phyloP scores from a whole-genome alignment of 1,139 yeast genomes.

The Petasospora fabianii region DNA sequence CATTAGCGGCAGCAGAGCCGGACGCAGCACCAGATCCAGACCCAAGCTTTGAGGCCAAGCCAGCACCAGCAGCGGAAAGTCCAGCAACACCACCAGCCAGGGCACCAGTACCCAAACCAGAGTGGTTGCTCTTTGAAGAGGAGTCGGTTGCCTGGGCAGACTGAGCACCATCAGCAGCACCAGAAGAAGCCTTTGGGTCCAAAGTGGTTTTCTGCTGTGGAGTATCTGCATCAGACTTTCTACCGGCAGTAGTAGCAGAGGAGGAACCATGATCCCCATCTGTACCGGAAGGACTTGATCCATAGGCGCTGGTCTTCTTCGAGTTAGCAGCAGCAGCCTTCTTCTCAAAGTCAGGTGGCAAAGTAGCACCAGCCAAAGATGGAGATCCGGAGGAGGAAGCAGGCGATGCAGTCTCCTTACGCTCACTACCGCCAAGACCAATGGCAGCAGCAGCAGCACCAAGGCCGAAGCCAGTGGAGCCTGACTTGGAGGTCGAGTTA shows the following conservation, averaged over 20 bases:
- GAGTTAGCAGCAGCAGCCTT: conserved; percentile 2
- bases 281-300: background rate
- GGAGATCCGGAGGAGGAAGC: conserved; percentile 16
- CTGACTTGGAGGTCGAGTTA: background rate
- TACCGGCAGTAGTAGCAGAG: too few relatives aligned
- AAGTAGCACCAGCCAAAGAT: conserved; percentile 26
- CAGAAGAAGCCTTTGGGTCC: conserved; percentile 4
- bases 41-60: conserved; percentile 1
- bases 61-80: conserved; percentile 12
- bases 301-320: background rate
- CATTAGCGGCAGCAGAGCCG: conserved; percentile 2
- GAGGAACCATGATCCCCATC: too few relatives aligned
- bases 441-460: conserved; percentile 8
- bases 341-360: conserved; percentile 27
- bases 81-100: conserved; percentile 9
- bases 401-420: conserved; percentile 7
- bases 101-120: background rate
- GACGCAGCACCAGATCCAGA: background rate
- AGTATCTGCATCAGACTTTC: too few relatives aligned
- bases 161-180: too few relatives aligned
- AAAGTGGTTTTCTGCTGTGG: background rate
- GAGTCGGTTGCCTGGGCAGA: background rate
- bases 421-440: conserved; percentile 1
- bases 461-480: conserved; percentile 6
- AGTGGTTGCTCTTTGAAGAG: conserved; percentile 6